Percentiles rank a stretch among this genome's conserved stretches.
Conservation (phyloP, 1,284 basidiomycete genomes). For the Puccinia horiana region DNA sequence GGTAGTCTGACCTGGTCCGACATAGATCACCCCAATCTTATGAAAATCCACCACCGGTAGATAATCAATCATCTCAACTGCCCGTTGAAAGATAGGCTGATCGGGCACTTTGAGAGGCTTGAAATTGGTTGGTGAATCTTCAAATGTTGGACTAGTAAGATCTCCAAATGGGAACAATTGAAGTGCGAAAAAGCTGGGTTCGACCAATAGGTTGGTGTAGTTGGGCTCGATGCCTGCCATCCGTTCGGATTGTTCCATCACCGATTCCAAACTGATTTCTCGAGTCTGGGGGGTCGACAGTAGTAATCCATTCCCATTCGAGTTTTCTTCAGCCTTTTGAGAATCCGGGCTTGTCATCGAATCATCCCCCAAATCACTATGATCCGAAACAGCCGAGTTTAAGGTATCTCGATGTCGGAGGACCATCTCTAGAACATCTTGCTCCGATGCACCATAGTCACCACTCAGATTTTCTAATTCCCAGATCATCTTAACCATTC, state of each 20-base stretch:
- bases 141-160: not conserved
- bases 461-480: conserved; percentile 76
- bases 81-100: conserved; percentile 65
- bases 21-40: conserved; percentile 94
- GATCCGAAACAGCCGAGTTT: conserved; percentile 12
- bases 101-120: conserved; percentile 61
- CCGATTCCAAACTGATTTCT: conserved; percentile 35
- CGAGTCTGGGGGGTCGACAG: conserved; percentile 51
- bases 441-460: conserved; percentile 76
- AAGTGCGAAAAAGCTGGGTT: conserved; percentile 82
- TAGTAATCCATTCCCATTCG: not conserved
- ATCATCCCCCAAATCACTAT: not conserved
- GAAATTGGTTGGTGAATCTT: conserved; percentile 13
- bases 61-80: conserved; percentile 74
- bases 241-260: conserved; percentile 32
- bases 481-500: conserved; percentile 79
- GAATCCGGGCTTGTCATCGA: not conserved
- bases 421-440: conserved; percentile 61
- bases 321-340: conserved; percentile 20
- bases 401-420: conserved; percentile 54
- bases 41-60: conserved; percentile 96
- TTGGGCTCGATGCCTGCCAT: conserved; percentile 46
- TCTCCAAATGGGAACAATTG: conserved; percentile 61
- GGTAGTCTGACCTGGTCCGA: conserved; percentile 81
- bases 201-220: conserved; percentile 65